Evolutionary conservation across 2,329 filamentous ascomycete species (phyloP), one percentile per base, ranked within the genome.

Genomic region (Ascochyta lentis): DNA sequence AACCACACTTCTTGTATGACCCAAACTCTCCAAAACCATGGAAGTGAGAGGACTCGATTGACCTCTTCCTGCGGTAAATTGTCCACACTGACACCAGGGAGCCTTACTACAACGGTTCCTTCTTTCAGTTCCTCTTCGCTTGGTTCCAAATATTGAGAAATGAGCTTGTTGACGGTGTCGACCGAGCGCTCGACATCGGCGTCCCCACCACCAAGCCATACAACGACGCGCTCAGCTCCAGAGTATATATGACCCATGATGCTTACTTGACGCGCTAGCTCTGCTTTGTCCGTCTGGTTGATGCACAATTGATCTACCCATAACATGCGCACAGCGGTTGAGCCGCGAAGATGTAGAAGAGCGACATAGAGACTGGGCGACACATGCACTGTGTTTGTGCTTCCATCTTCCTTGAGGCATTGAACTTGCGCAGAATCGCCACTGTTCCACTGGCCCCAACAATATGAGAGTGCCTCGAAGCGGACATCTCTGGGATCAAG

Each of bases 1-100:
- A 37, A 9, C 43, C 43, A 46, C n/a, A 27, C 23, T 38, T 46
- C 43, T 22, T 46, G 43, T 13, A 46, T 34, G 3, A 46, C 33
- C 43, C 23, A 46, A 3, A 46, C 43, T n/a, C 43, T 37, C 33
- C 33, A 46, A 24, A 38, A 46, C 33, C 43, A 46, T 3, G 43
- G 33, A 8, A 37, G 23, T 19, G 43, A n/a, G 3, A 46, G 15
- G n/a, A 46, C 6, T 22, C 15, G 31, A 26, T 26, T 45, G 31
- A 45, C 43, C 10, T 37, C 43, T 22, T 27, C 19, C 13, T 7
- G 6, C 3, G 43, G 43, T 15, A 46, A 9, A 15, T 22, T n/a
- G 6, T 38, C 8, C 3, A 7, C 3, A 15, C 33, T 27, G 43
- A 46, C 22, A 15, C n/a, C 33, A 4, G 33, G 43, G 4, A 46